A percentile compares a stretch with the other conserved stretches of the same genome.
phyloP scores from a whole-genome alignment of 306 rosid species.

The Phaseolus lunatus region DNA sequence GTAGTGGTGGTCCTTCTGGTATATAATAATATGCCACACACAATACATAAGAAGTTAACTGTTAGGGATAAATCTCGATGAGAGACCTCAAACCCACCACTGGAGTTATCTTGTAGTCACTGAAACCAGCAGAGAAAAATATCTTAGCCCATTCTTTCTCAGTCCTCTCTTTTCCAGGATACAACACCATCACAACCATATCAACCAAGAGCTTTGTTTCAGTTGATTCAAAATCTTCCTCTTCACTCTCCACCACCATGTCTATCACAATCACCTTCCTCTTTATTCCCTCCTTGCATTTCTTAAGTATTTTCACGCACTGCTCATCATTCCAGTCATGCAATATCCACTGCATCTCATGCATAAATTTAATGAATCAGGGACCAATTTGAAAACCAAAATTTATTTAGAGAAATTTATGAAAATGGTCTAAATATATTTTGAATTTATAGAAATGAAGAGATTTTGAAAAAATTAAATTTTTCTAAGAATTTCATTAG shows the following conservation, averaged over 20 bases:
- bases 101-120: conserved; percentile 6
- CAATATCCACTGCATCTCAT: conserved; percentile 57
- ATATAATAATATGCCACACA: background rate
- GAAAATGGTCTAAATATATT: too few relatives aligned
- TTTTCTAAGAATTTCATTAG: too few relatives aligned
- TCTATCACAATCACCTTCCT: conserved; percentile 55
- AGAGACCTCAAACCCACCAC: background rate
- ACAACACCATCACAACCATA: conserved; percentile 4
- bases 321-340: conserved; percentile 63
- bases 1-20: background rate
- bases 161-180: conserved; percentile 13
- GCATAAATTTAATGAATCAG: background rate
- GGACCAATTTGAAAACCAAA: background rate
- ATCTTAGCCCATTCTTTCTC: conserved; percentile 23
- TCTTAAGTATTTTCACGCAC: conserved; percentile 50
- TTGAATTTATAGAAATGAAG: too few relatives aligned
- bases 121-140: conserved; percentile 15
- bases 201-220: background rate
- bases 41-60: background rate
- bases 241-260: conserved; percentile 50
- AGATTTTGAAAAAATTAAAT: too few relatives aligned
- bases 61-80: background rate
- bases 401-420: too few relatives aligned
- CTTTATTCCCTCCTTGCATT: conserved; percentile 53
- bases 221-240: conserved; percentile 15